Evolutionary conservation across 495 filamentous ascomycete genomes (phyloP), one percentile per base, ranked within the genome.

Genomic region (Polyplosphaeria fusca): DNA sequence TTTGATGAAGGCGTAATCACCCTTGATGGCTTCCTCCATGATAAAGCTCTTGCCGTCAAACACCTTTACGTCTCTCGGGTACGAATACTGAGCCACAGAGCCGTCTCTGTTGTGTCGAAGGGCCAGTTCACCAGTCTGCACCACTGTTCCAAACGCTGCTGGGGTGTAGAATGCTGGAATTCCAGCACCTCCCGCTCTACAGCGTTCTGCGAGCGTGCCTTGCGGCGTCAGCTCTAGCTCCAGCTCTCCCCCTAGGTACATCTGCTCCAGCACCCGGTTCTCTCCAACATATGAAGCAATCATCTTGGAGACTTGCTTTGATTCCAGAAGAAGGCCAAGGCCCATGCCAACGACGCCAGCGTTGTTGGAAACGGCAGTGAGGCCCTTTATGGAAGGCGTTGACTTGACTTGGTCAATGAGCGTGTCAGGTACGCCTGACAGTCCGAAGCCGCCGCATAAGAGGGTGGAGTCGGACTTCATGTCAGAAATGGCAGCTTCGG

Each of bases 101-200:
- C 78, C 80, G 27, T 75, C 71, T 4, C 74, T 70, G 5, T 77
- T 79, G 45, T 80, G 76, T 5, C 75, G 67, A 5, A 78, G 65
- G 0, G 83, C 82, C 42, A 86, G 82, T 32, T 82, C 77, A 26
- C 83, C 83, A 0, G 78, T 75, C 65, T 85, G 80, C 9, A 86
- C 69, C 19, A 82, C 75, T 0, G 83, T 84, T 47, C 79, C 77
- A 4, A 81, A 76, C 4, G 82, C 83, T 4, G 83, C 84, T 0
- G 82, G 81, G 0, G 83, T 86, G 60, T 77, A 86, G 58, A 86
- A 86, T 1, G 82, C 83, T 14, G 83, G 83, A 18, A 86, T 84
- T 0, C 83, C 83, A n/a, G 81, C 81, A 9, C 83, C 83, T 0
- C 81, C 83, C 3, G 82, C 81, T 11, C 82, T 64, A 51, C 83